A percentile compares a stretch with the other conserved stretches of the same genome.
phyloP scores from a whole-genome alignment of 169 alveolate genomes.

The Cryptosporidium canis region DNA sequence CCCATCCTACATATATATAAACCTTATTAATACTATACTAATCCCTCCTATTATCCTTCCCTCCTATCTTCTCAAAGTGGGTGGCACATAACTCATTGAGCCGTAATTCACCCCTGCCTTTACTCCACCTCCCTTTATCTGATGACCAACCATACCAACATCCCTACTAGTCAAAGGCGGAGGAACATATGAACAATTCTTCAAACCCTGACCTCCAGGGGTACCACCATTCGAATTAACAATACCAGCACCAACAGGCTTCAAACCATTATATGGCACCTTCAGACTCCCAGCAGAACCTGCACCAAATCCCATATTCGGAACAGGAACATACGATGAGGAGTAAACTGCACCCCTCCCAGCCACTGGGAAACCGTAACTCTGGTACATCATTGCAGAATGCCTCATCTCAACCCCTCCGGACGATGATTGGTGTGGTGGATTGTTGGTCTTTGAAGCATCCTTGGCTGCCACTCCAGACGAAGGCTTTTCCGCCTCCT shows the following conservation, averaged over 20 bases:
- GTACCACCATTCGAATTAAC: background rate
- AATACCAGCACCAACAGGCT: background rate
- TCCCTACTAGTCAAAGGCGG: constrained; percentile 3
- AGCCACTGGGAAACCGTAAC: background rate
- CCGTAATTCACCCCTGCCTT: background rate
- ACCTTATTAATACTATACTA: background rate
- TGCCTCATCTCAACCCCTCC: background rate
- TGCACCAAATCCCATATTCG: background rate
- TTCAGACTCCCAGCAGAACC: background rate
- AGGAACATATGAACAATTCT: constrained; percentile 6
- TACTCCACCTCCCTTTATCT: background rate
- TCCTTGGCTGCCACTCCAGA: too few relatives aligned
- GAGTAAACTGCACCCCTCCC: background rate
- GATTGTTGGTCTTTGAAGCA: background rate
- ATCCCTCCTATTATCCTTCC: background rate
- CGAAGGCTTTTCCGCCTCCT: too few relatives aligned
- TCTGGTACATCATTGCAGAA: background rate
- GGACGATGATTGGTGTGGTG: background rate
- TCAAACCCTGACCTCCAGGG: background rate
- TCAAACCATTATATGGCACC: background rate
- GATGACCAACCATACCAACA: background rate
- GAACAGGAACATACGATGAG: background rate
- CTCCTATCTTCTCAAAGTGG: background rate
- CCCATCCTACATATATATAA: background rate
- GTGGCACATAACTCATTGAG: constrained; percentile 50